Evolutionary conservation across 2,329 filamentous ascomycete genomes (phyloP), one percentile per base, ranked within the genome.

Genomic region (Gremmenia infestans): DNA sequence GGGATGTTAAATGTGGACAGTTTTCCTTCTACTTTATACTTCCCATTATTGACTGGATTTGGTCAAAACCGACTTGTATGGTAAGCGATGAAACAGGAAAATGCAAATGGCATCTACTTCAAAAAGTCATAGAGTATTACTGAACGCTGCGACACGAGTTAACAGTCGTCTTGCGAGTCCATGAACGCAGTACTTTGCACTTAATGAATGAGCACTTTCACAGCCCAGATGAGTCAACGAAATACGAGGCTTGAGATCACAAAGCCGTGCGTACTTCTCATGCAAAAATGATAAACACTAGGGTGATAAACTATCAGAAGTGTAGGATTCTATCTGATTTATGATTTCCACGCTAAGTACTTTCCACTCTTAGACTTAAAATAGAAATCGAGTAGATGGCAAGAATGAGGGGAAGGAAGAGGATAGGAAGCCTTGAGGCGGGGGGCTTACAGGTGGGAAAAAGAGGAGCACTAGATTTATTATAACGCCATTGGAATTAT

Each of bases 1-100:
- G 81, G 82, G 63, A 68, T 84, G 45, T 63, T 86, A 42, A 85
- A 83, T 64, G 79, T 80, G 14, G 83, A 86, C 66, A 78, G 84
- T 62, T 65, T 85, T 23, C 7, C 40, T n/a, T 43, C 40, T 43
- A n/a, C 40, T 43, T 43, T 43, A 9, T 43, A 43, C 7, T 43
- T 43, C 40, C 40, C 40, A 1, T 19, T 43, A 4, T 8, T 45
- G 42, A 45, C 42, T 23, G 23, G 19, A 22, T 45, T 45, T 45
- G 42, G 42, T 17, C 42, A 45, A 22, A 45, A 45, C 2, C 15
- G 42, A 11, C 42, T 45, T 45, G 42, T 45, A 45, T 45, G 42
- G 42, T 45, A 45, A 22, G 9, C 17, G 42, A 23, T 40, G 37
- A n/a, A 15, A 15, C 8, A n/a, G 8, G 37, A n/a, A 40, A 40